Conservation (phyloP, 208 protist genomes). For the Sergeia podlipaevii region DNA sequence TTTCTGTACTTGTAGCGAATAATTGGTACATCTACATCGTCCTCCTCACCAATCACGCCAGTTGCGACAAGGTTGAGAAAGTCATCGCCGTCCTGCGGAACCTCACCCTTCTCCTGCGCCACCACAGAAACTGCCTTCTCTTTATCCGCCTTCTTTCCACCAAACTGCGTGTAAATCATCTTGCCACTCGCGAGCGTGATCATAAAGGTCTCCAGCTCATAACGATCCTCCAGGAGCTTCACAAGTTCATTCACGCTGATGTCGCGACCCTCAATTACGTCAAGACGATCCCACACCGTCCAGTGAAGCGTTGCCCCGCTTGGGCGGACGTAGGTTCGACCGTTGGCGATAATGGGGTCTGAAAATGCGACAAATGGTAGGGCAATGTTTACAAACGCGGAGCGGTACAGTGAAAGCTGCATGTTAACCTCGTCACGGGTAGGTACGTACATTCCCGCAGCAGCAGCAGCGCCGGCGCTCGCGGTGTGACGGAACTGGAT, state of each 20-base stretch:
- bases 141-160: slow-evolving; percentile 70
- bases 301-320: slow-evolving; percentile 64
- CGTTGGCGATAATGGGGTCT: slow-evolving; percentile 89
- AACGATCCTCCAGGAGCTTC: slow-evolving; percentile 75
- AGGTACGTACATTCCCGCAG: slow-evolving; percentile 12
- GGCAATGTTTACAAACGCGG: slow-evolving; percentile 97
- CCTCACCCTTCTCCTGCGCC: slow-evolving; percentile 55
- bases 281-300: slow-evolving; percentile 97
- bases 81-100: slow-evolving; percentile 47
- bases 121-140: slow-evolving; percentile 53
- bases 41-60: slow-evolving; percentile 69
- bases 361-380: slow-evolving; percentile 96
- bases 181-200: slow-evolving; percentile 80
- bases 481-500: slow-evolving; percentile 36
- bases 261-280: slow-evolving; percentile 92
- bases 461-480: neutral
- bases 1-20: slow-evolving; percentile 71
- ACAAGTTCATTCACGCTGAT: slow-evolving; percentile 94
- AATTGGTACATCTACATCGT: slow-evolving; percentile 79
- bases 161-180: slow-evolving; percentile 84
- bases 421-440: slow-evolving; percentile 26
- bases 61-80: slow-evolving; percentile 72
- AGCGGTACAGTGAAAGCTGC: slow-evolving; percentile 86
- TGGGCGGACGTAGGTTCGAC: slow-evolving; percentile 42
- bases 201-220: slow-evolving; percentile 93